phyloP scores from a whole-genome alignment of 2,329 filamentous ascomycete genomes.

The Cryphonectria naterciae region DNA sequence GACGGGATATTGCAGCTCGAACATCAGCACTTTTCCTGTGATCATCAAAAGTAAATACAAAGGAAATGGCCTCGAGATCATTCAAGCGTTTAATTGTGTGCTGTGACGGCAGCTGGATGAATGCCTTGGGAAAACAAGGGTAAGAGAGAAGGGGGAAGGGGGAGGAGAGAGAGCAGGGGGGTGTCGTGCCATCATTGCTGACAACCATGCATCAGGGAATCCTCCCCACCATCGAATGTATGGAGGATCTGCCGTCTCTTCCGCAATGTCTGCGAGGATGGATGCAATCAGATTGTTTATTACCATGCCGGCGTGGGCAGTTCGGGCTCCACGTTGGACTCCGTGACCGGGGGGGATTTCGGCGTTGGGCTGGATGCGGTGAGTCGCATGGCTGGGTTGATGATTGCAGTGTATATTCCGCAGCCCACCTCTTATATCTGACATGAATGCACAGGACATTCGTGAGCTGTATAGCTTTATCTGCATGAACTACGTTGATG shows the following conservation, averaged over 20 bases:
- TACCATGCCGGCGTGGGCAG: conserved; percentile 40
- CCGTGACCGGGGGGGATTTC: conserved; percentile 39
- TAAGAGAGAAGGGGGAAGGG: conserved; percentile 25
- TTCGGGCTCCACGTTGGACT: conserved; percentile 35
- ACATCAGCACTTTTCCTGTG: too few species aligned
- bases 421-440: not conserved
- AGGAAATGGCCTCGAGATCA: not conserved
- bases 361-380: conserved; percentile 37
- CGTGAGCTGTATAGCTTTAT: conserved; percentile 44
- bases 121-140: conserved; percentile 34
- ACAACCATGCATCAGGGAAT: not conserved
- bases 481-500: conserved; percentile 42
- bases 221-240: conserved; percentile 31
- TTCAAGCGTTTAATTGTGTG: conserved; percentile 38
- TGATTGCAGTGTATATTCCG: not conserved
- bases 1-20: not conserved
- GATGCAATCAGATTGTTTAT: conserved; percentile 37
- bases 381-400: not conserved
- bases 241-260: conserved; percentile 36
- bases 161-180: not conserved
- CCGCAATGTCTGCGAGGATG: conserved; percentile 35
- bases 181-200: not conserved
- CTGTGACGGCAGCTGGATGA: conserved; percentile 42
- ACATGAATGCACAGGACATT: conserved; percentile 34
- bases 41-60: not conserved